Evolutionary conservation across 2,329 filamentous ascomycete genomes (phyloP).

Genomic region (Trichoderma hamatum): DNA sequence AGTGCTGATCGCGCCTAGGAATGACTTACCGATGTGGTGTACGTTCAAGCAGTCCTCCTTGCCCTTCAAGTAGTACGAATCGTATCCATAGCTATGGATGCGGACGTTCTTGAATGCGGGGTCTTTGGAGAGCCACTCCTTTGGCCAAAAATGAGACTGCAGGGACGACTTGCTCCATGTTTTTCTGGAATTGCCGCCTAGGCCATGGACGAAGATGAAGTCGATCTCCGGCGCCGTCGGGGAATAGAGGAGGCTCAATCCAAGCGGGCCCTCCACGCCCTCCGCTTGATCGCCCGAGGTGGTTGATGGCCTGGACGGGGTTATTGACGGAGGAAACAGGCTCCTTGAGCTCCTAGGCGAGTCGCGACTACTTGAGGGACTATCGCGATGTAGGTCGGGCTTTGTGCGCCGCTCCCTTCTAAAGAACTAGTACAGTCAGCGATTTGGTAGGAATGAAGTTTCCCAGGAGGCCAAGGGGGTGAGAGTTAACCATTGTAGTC

Average conservation of each 20-base stretch:
- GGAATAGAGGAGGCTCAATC: not conserved
- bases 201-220: not conserved
- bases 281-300: too few relatives aligned
- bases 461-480: too few relatives aligned
- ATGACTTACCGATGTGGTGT: not conserved
- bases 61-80: too few relatives aligned
- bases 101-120: not conserved
- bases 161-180: not conserved
- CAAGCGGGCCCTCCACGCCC: not conserved
- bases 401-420: too few relatives aligned
- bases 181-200: not conserved
- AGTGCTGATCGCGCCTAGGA: not conserved
- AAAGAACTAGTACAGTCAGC: too few relatives aligned
- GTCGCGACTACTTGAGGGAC: too few relatives aligned
- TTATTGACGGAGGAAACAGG: too few relatives aligned
- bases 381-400: too few relatives aligned
- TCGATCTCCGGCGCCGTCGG: not conserved
- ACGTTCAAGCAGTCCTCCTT: not conserved
- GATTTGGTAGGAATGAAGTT: too few relatives aligned
- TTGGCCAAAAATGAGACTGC: not conserved
- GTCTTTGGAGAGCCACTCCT: not conserved
- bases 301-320: too few relatives aligned
- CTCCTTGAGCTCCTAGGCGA: too few relatives aligned
- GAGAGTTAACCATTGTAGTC: too few relatives aligned
- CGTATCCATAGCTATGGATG: not conserved